These are phyloP conservation scores for Lathyrus oleraceus DNA, from an alignment of 306 rosid genomes.

Conservation along the genomic window DNA sequence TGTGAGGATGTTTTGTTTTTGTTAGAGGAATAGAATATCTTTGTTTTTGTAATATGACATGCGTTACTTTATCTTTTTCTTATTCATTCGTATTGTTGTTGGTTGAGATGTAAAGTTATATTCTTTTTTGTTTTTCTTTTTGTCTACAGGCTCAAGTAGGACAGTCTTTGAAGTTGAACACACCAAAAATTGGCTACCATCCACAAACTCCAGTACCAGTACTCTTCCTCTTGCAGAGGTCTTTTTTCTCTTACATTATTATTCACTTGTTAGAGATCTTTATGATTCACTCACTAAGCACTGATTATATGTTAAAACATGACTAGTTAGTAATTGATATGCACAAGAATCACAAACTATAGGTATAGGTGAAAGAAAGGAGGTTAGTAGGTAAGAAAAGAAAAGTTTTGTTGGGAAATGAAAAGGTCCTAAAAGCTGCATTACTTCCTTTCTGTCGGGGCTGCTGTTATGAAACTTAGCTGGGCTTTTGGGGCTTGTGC, in stretches of 20 bases:
- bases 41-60: background rate
- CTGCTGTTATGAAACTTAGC: constrained; percentile 70
- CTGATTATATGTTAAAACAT: constrained; percentile 29
- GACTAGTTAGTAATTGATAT: no score
- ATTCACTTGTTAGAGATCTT: background rate
- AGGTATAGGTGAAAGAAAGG: constrained; percentile 39
- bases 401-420: constrained; percentile 92
- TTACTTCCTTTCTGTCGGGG: constrained; percentile 93
- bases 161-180: constrained; percentile 69
- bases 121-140: constrained; percentile 64
- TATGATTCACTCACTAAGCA: constrained; percentile 34
- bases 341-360: background rate
- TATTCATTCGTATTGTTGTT: constrained; percentile 49
- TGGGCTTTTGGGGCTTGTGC: constrained; percentile 70
- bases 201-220: constrained; percentile 53
- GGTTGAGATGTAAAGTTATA: constrained; percentile 53
- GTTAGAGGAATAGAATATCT: constrained; percentile 29
- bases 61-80: background rate
- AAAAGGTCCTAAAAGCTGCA: constrained; percentile 84
- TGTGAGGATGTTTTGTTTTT: constrained; percentile 12
- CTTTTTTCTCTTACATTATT: constrained; percentile 19
- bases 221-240: constrained; percentile 71
- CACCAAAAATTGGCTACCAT: constrained; percentile 75
- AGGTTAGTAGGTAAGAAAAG: background rate
- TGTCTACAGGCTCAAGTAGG: constrained; percentile 65